Conservation (phyloP, 257 asterid species). For the Dorcoceras hygrometricum region DNA sequence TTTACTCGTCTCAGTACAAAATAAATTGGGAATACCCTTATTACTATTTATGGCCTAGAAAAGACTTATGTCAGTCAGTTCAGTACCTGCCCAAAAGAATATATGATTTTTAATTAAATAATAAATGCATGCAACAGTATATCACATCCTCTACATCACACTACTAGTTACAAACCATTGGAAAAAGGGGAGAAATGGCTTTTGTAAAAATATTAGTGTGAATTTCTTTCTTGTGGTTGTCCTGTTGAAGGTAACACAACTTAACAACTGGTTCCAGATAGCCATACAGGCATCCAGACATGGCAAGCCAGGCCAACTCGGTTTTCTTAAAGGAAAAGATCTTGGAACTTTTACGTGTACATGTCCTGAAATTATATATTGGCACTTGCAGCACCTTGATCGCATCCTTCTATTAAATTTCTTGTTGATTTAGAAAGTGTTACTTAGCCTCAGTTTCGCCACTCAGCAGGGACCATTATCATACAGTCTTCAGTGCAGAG, state of each 20-base stretch:
- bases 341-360: background rate
- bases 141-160: background rate
- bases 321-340: background rate
- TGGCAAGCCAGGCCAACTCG: background rate
- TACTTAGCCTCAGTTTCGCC: constrained; percentile 13
- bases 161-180: background rate
- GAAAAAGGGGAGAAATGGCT: background rate
- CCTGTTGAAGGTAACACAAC: background rate
- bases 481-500: background rate
- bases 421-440: constrained; percentile 19
- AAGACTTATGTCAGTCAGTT: background rate
- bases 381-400: background rate
- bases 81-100: background rate
- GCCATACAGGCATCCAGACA: background rate
- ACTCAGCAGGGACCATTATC: background rate
- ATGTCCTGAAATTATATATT: no score
- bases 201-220: background rate
- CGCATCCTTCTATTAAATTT: background rate
- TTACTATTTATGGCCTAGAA: background rate
- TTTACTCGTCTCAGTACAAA: constrained; percentile 22
- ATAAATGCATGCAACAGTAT: background rate
- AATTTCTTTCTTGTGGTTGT: background rate
- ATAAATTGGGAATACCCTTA: constrained; percentile 12
- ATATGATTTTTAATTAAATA: no score
- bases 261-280: background rate